Base-by-base conservation (phyloP, 1,284 basidiomycete genomes). In the Ceratobasidium sp. region DNA sequence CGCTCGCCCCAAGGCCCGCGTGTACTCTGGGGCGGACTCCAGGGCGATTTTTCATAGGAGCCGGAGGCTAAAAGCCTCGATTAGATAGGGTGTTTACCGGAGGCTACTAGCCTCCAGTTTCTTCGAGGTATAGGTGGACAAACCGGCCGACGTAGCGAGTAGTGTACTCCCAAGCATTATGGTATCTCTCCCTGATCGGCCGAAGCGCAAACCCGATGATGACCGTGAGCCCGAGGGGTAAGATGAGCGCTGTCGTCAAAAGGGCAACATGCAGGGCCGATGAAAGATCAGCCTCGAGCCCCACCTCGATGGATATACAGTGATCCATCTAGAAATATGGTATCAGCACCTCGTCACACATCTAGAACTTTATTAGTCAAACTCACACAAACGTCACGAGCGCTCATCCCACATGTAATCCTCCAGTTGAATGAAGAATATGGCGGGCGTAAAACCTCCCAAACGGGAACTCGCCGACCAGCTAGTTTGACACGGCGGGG, bases 301-400 rank as follows among this genome's bases (percentile, higher is more conserved):
- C 65, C 60, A 79, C 65, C 76, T 79, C 67, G 28, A 76, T n/a
- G 64, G 68, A 73, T 78, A 58, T 64, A 73, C 39, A 67, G 78
- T 31, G 58, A 79, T 67, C 61, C 68, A 67, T 54, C 77, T 75
- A 17, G 42, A 45, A 10, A 45, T 35, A 60, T 60, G 51, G 31
- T 61, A 26, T 54, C 61, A 33, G 51, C 26, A 8, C 23, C 31
- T 23, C 8, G 66, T 56, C 26, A 68, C 45, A 28, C 37, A 23
- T 20, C 20, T 51, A 56, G 61, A 39, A 58, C 33, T 58, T 26
- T 17, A 17, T 23, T 28, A 54, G 39, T 56, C 37, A 65, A 64
- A 75, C 73, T 64, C 47, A 75, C 73, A 65, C 61, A 53, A 75
- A 75, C 4, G 73, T 65, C 35, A 61, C 73, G 45, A 75, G 65